These are phyloP conservation scores for Eucalyptus victrix DNA, from an alignment of 345 rosid species.

Conservation along the genomic window DNA sequence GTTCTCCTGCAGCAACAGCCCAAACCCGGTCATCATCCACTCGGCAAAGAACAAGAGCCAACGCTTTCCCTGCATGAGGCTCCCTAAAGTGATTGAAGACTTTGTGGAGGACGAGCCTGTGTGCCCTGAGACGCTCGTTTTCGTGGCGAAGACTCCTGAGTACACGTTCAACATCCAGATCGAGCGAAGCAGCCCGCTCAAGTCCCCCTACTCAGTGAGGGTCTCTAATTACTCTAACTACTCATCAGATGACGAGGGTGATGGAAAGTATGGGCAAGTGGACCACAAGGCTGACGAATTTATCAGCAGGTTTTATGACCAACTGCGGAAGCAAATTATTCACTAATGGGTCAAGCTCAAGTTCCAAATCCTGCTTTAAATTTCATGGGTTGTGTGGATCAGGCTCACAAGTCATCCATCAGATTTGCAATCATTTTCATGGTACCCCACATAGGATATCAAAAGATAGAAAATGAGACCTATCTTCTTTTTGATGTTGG, in stretches of 20 bases:
- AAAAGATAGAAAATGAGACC: background rate
- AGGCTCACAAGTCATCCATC: background rate
- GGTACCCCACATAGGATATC: background rate
- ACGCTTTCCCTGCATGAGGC: background rate
- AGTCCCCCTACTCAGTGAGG: background rate
- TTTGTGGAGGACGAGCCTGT: background rate
- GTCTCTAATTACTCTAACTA: background rate
- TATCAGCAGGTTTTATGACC: background rate
- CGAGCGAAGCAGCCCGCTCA: background rate
- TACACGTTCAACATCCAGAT: background rate
- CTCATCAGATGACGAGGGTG: background rate
- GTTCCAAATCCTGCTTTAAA: background rate
- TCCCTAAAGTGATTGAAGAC: background rate
- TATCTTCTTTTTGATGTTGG: background rate
- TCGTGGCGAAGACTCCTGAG: background rate
- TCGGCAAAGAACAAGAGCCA: background rate
- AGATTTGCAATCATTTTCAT: background rate
- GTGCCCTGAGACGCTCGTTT: background rate
- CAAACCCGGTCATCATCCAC: background rate
- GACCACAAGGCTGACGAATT: background rate
- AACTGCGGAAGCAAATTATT: background rate
- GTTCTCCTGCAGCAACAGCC: slow-evolving; percentile 5
- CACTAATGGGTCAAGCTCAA: background rate
- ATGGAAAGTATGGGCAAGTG: background rate
- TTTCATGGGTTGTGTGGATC: background rate